Conservation (phyloP, 73 alveolate species). For the Stentor coeruleus region DNA sequence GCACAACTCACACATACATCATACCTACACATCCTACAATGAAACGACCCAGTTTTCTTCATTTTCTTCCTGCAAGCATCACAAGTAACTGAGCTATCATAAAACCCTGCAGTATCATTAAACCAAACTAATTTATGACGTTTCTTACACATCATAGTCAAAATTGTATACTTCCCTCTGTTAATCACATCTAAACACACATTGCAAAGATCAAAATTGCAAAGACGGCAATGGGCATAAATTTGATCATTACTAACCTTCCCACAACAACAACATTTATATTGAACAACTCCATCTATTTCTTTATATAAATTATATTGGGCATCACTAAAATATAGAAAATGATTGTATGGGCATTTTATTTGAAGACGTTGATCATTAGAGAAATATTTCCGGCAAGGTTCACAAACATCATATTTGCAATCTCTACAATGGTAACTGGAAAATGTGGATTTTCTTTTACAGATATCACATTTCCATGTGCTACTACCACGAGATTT, state of each 20-base stretch:
- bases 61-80: background rate
- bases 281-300: too few species aligned
- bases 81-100: background rate
- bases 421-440: background rate
- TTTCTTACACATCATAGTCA: background rate
- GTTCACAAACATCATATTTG: background rate
- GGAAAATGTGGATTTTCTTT: background rate
- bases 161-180: background rate
- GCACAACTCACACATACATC: background rate
- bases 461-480: background rate
- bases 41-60: background rate
- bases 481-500: background rate
- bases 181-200: background rate
- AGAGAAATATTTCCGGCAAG: background rate
- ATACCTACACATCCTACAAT: background rate
- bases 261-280: background rate
- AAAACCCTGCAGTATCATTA: background rate
- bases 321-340: background rate
- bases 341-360: background rate
- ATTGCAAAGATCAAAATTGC: background rate
- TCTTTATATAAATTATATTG: background rate
- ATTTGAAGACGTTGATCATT: background rate
- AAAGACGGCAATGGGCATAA: background rate
- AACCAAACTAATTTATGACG: background rate
- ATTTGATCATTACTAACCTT: background rate